Base-by-base conservation (phyloP, 225 moss, liverwort and hornwort species). In the Climacium dendroides region DNA sequence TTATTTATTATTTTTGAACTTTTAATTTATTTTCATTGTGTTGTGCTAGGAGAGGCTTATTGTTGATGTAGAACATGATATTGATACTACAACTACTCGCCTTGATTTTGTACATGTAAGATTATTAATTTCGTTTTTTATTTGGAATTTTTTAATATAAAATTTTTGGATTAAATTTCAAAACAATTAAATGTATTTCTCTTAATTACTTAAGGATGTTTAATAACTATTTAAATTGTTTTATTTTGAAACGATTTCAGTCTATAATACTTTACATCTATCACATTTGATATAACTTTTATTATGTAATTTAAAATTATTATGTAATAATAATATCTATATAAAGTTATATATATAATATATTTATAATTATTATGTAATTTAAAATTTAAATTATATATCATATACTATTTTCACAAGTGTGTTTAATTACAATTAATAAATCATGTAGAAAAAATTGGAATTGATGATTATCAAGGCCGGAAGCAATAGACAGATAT, bases 381-480 rank as follows among this genome's bases (percentile, higher is more conserved):
- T 22, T 29, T 2, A 25, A 14, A 32, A 23, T 47, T n/a, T 9
- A 22, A 29, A 1, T 8, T 9, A 0, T n/a, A 45, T 4, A 39
- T 30, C 37, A 41, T 11, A 37, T 34, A 5, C 2, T 14, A 2
- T 20, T 34, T 75, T 11, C 0, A 81, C 1, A 62, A 15, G 17
- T 15, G 11, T 20, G 0, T 32, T 48, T 20, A 74, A 28, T 65
- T 3, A 4, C 15, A 47, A 53, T 4, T 20, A 15, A 78, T 47
- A 35, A 47, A 60, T 22, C 45, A 20, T 88, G 79, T 93, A 98
- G 97, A 98, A 94, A 94, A 97, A 96, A 82, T 43, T 98, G 91
- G 97, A 98, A 84, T 30, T 82, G 24, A 70, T 96, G 87, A 92
- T 98, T 29, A 86, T 94, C 28, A 98, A 96, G 50, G 97, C 96